phyloP scores from a whole-genome alignment of 83 land plant species.

The Isoetes engelmannii region DNA sequence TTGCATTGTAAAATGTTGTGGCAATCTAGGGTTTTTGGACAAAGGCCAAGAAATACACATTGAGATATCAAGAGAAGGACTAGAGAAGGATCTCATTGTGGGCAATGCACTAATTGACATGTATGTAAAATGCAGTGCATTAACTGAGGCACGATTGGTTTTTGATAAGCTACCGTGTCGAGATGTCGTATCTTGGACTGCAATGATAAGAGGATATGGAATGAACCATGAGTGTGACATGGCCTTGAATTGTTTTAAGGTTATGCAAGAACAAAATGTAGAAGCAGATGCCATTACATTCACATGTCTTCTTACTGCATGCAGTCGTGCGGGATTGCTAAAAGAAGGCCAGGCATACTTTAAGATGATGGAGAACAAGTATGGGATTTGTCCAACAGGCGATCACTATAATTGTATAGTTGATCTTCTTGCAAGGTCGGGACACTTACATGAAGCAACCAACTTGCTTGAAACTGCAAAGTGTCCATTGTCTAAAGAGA shows the following conservation, averaged over 20 bases:
- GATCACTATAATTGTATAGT: constrained; percentile 4
- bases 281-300: neutral
- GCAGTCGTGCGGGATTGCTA: constrained; percentile 5
- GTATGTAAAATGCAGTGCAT: constrained; percentile 3
- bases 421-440: constrained; percentile 5
- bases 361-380: constrained; percentile 2
- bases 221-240: neutral
- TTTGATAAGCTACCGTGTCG: neutral
- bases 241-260: neutral
- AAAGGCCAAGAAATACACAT: constrained; percentile 20
- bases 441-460: constrained; percentile 4
- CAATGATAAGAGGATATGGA: constrained; percentile 2
- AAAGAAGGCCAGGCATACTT: neutral
- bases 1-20: constrained; percentile 20
- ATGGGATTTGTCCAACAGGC: neutral
- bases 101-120: constrained; percentile 15
- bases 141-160: neutral
- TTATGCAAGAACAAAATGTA: neutral
- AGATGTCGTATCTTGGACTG: constrained; percentile 9
- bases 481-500: neutral
- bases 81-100: constrained; percentile 11
- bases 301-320: neutral
- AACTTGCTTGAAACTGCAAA: neutral
- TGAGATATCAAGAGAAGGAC: constrained; percentile 13
- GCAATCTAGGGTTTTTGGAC: neutral